Percentiles rank a stretch among this genome's conserved stretches.
Evolutionary conservation across 192 early-diverging fungal genomes (phyloP).

Genomic region (Kappamyces sp.): DNA sequence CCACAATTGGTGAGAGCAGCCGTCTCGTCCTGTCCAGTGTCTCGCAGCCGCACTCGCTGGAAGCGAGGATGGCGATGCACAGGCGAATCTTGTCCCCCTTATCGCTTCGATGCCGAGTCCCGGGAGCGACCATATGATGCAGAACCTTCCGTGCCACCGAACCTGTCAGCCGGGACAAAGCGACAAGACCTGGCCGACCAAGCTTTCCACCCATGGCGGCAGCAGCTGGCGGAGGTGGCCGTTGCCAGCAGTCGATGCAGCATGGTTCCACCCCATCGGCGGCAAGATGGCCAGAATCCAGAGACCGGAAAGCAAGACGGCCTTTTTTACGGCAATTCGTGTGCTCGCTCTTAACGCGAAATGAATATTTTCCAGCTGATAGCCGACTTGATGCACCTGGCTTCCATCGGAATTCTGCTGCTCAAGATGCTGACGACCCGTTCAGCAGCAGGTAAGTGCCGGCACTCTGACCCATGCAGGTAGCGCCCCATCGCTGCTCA

Average conservation of each 20-base stretch:
- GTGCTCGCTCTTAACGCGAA: neutral
- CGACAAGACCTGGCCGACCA: too few relatives aligned
- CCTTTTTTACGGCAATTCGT: neutral
- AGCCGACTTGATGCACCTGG: slow-evolving; percentile 91
- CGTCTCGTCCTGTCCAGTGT: too few relatives aligned
- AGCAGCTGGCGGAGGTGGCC: too few relatives aligned
- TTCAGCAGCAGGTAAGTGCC: slow-evolving; percentile 70
- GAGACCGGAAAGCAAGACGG: neutral
- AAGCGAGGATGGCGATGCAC: too few relatives aligned
- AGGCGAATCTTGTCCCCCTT: too few relatives aligned
- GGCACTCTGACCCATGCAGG: neutral
- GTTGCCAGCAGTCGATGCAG: neutral
- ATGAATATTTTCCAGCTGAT: slow-evolving; percentile 93
- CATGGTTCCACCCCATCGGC: neutral
- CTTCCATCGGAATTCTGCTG: slow-evolving; percentile 88
- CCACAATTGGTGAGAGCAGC: too few relatives aligned
- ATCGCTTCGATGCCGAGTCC: too few relatives aligned
- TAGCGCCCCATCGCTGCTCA: neutral
- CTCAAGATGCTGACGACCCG: slow-evolving; percentile 84
- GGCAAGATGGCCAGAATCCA: neutral
- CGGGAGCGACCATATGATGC: too few relatives aligned
- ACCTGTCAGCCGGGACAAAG: too few relatives aligned
- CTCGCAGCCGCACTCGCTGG: too few relatives aligned
- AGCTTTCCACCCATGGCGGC: too few relatives aligned
- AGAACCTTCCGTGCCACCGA: too few relatives aligned